A percentile compares a stretch with the other conserved stretches of the same genome.
phyloP scores from a whole-genome alignment of 352 stramenopile genomes.

The Phytophthora agathidicida region DNA sequence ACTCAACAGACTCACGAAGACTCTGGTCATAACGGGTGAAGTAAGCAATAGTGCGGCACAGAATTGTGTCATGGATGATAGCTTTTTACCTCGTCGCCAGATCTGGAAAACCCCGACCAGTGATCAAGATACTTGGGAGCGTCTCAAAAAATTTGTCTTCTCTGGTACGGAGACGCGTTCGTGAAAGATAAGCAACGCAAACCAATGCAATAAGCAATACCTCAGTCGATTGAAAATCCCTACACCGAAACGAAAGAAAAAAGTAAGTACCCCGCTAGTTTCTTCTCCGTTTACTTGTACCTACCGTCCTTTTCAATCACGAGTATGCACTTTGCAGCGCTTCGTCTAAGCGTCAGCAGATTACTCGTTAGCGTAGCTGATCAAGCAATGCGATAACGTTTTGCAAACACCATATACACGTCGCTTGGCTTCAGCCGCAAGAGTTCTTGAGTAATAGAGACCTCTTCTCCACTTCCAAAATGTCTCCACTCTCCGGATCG shows the following conservation, averaged over 20 bases:
- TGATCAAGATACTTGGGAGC: conserved; percentile 93
- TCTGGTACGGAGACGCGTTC: conserved; percentile 32
- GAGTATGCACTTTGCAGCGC: conserved; percentile 88
- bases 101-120: conserved; percentile 94
- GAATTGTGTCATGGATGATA: no score
- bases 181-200: neutral
- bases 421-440: conserved; percentile 55
- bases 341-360: conserved; percentile 39
- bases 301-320: conserved; percentile 96
- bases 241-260: conserved; percentile 71
- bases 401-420: conserved; percentile 43
- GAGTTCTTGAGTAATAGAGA: conserved; percentile 80
- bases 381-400: neutral
- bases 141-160: conserved; percentile 88
- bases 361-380: neutral
- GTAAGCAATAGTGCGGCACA: neutral
- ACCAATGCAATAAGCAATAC: conserved; percentile 11
- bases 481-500: conserved; percentile 58
- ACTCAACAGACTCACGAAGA: conserved; percentile 87
- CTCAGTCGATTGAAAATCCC: conserved; percentile 95
- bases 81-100: conserved; percentile 92
- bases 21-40: conserved; percentile 34
- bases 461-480: conserved; percentile 62
- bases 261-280: conserved; percentile 24
- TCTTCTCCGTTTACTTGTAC: no score